phyloP scores from a whole-genome alignment of 768 basidiomycete species.

The Phaeotremella skinneri region DNA sequence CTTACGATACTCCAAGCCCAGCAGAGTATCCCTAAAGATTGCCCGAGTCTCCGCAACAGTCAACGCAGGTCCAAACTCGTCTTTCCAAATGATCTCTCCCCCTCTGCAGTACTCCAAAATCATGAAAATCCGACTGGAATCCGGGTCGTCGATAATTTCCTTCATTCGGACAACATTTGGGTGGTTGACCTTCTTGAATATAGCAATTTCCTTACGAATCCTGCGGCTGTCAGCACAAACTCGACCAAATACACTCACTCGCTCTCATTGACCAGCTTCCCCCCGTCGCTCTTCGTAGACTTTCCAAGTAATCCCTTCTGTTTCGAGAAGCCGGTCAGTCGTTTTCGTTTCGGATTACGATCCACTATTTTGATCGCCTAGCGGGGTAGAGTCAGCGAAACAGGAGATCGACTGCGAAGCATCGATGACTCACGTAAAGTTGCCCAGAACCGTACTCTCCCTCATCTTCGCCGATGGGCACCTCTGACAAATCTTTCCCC shows the following conservation, averaged over 20 bases:
- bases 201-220: slow-evolving; percentile 90
- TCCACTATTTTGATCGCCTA: slow-evolving; percentile 55
- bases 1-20: slow-evolving; percentile 93
- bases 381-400: background rate
- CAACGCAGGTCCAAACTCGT: slow-evolving; percentile 67
- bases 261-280: slow-evolving; percentile 40
- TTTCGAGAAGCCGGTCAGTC: slow-evolving; percentile 67
- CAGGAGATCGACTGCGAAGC: background rate
- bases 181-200: slow-evolving; percentile 95
- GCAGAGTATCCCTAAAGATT: slow-evolving; percentile 87
- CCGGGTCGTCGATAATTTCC: slow-evolving; percentile 92
- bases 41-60: slow-evolving; percentile 76
- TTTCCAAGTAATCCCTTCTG: slow-evolving; percentile 66
- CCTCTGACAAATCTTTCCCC: slow-evolving; percentile 57
- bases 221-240: slow-evolving; percentile 52
- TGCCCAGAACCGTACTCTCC: slow-evolving; percentile 17
- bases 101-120: slow-evolving; percentile 95
- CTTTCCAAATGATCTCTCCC: slow-evolving; percentile 90
- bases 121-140: slow-evolving; percentile 86
- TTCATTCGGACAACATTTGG: slow-evolving; percentile 83
- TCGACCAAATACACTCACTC: slow-evolving; percentile 23
- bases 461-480: slow-evolving; percentile 13
- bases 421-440: slow-evolving; percentile 23
- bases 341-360: slow-evolving; percentile 62
- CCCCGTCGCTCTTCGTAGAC: slow-evolving; percentile 29